phyloP scores from a whole-genome alignment of 179 eudicot species.

The Actinidia chinensis region DNA sequence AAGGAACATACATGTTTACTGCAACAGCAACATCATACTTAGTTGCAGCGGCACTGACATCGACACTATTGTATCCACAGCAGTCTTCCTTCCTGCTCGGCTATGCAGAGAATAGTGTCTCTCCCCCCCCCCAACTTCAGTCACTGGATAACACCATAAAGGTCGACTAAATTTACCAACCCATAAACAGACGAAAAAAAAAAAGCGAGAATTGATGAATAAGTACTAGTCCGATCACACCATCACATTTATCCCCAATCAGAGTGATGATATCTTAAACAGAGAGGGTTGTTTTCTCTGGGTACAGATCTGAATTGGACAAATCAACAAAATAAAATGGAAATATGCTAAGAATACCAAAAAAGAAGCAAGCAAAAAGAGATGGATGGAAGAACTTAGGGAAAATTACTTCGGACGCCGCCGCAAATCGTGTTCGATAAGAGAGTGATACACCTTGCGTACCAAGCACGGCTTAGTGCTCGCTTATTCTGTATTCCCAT shows the following conservation, averaged over 20 bases:
- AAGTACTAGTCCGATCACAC: conserved; percentile 86
- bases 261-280: conserved; percentile 85
- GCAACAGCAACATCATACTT: conserved; percentile 94
- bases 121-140: conserved; percentile 99
- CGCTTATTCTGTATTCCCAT: too few relatives aligned
- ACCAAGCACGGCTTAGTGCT: too few relatives aligned
- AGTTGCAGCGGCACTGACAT: conserved; percentile 80
- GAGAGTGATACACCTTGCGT: too few relatives aligned
- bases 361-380: too few relatives aligned
- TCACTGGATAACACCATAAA: conserved; percentile 40
- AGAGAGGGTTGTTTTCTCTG: conserved; percentile 77
- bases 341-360: too few relatives aligned
- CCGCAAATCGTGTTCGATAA: too few relatives aligned
- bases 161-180: neutral
- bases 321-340: neutral
- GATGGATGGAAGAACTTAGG: too few relatives aligned
- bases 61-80: conserved; percentile 96
- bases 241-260: conserved; percentile 91
- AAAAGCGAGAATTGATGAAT: neutral
- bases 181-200: neutral
- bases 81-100: conserved; percentile 92
- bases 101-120: conserved; percentile 90
- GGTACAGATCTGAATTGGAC: conserved; percentile 70
- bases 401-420: too few relatives aligned
- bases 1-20: conserved; percentile 77